phyloP scores from a whole-genome alignment of 805 yeast species.

The Lachancea mirantina region DNA sequence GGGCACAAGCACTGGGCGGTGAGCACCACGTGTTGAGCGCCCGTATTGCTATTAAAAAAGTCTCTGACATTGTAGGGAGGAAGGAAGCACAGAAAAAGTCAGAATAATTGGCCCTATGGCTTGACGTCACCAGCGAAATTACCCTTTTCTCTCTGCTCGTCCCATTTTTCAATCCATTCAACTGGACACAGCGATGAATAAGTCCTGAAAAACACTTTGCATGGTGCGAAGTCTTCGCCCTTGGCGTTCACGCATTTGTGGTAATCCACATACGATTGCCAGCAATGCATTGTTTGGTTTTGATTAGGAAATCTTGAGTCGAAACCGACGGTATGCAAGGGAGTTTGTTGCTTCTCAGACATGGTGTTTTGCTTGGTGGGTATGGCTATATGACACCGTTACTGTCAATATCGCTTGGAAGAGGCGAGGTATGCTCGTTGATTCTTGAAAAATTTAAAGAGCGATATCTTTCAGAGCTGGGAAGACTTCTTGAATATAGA shows the following conservation, averaged over 20 bases:
- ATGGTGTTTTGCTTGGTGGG: constrained; percentile 3
- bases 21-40: too few relatives aligned
- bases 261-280: constrained; percentile 96
- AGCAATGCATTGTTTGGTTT: constrained; percentile 98
- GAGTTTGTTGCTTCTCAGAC: constrained; percentile 32
- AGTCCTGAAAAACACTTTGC: constrained; percentile 89
- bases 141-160: constrained; percentile 68
- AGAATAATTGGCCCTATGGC: too few relatives aligned
- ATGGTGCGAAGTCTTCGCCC: constrained; percentile 98
- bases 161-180: constrained; percentile 84
- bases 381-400: neutral
- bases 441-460: neutral
- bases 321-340: constrained; percentile 62
- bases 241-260: constrained; percentile 93
- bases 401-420: neutral
- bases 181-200: constrained; percentile 80
- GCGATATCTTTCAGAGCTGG: neutral
- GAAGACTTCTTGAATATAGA: constrained; percentile 1
- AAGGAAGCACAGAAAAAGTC: too few relatives aligned
- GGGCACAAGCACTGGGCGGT: too few relatives aligned
- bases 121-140: constrained; percentile 47
- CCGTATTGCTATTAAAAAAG: too few relatives aligned
- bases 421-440: neutral
- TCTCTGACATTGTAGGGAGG: too few relatives aligned
- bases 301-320: constrained; percentile 95